Conservation (phyloP, 2,329 filamentous ascomycete species). For the Ceratocystis variospora region DNA sequence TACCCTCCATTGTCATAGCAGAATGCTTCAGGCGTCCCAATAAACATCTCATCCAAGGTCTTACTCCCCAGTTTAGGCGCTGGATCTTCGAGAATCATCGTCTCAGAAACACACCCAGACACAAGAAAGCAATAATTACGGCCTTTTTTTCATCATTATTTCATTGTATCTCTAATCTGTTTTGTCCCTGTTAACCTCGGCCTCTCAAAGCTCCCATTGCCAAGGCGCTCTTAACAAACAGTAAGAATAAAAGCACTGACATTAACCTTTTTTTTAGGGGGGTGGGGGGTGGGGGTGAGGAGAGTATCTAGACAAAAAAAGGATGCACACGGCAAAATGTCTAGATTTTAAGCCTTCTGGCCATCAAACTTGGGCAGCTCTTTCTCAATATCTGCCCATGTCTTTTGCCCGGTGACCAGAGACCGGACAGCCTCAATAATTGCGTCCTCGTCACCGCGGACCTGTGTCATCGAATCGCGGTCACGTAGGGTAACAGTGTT, state of each 20-base stretch:
- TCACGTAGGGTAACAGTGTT: conserved; percentile 69
- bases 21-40: background rate
- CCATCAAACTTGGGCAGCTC: conserved; percentile 75
- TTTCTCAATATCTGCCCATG: conserved; percentile 54
- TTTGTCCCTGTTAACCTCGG: background rate
- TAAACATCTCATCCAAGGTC: background rate
- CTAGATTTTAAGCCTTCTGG: conserved; percentile 40
- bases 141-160: background rate
- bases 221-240: background rate
- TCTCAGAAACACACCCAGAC: background rate
- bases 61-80: background rate
- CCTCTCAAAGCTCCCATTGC: background rate
- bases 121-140: background rate
- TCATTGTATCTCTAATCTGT: background rate
- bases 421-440: conserved; percentile 55
- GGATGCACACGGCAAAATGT: background rate
- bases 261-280: too few relatives aligned
- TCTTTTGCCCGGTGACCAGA: conserved; percentile 31
- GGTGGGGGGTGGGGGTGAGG: too few relatives aligned
- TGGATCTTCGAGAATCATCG: background rate
- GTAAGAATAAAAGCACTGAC: too few relatives aligned
- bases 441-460: conserved; percentile 60
- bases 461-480: conserved; percentile 71
- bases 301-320: background rate
- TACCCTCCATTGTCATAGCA: background rate